phyloP scores from a whole-genome alignment of 148 eudicot species.

The Rhododendron kiyosumense region DNA sequence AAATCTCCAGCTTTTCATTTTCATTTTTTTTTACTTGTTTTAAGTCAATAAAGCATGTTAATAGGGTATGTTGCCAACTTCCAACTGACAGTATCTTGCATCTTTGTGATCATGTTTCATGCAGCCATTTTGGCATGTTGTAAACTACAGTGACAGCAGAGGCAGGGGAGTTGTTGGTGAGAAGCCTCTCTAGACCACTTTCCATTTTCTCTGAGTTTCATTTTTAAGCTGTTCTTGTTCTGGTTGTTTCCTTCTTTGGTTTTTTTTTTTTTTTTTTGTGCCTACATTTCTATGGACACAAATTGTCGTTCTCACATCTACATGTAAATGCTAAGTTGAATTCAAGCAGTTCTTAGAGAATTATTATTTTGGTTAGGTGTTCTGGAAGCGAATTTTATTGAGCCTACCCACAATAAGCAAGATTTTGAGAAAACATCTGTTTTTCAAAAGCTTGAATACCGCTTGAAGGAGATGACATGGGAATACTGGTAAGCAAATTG shows the following conservation, averaged over 20 bases:
- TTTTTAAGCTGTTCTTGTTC: background rate
- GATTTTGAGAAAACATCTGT: conserved; percentile 88
- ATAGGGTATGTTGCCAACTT: background rate
- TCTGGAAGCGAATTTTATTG: conserved; percentile 75
- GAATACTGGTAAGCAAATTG: conserved; percentile 68
- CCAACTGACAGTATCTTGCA: background rate
- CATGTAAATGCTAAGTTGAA: background rate
- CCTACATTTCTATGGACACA: background rate
- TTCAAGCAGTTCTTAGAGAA: background rate
- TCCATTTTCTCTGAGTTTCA: background rate
- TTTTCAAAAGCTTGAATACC: conserved; percentile 72
- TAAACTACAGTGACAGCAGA: conserved; percentile 52
- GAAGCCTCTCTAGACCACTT: conserved; percentile 13
- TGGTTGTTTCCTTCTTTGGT: background rate
- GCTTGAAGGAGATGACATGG: conserved; percentile 84
- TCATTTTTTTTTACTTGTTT: background rate
- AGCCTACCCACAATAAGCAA: conserved; percentile 92
- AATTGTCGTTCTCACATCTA: background rate
- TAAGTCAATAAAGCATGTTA: background rate
- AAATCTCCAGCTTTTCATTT: background rate
- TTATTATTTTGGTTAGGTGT: conserved; percentile 40
- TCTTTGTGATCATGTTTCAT: conserved; percentile 16
- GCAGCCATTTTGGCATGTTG: conserved; percentile 93
- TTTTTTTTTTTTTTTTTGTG: background rate
- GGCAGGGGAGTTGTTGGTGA: conserved; percentile 97